phyloP scores from a whole-genome alignment of 1,284 basidiomycete genomes.

The Papiliotrema terrestris region DNA sequence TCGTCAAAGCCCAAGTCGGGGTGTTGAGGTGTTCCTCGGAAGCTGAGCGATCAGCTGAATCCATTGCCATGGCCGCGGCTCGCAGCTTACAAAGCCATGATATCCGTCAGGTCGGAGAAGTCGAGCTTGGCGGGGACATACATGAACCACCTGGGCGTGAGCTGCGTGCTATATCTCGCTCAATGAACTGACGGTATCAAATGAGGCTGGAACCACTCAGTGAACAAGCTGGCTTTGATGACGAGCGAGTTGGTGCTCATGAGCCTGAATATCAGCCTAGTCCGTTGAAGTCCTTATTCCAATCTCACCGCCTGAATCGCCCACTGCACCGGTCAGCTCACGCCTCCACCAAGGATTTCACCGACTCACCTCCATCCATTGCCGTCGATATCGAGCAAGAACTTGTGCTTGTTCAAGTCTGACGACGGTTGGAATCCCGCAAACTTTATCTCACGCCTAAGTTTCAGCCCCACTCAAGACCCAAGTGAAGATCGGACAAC shows the following conservation, averaged over 20 bases:
- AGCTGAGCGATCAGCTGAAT: constrained; percentile 20
- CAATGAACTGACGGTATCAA: constrained; percentile 40
- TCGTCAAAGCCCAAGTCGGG: constrained; percentile 46
- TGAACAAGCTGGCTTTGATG: constrained; percentile 51
- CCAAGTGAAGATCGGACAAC: constrained; percentile 4
- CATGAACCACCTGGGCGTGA: constrained; percentile 41
- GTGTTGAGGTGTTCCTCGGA: constrained; percentile 40
- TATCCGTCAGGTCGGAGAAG: constrained; percentile 45
- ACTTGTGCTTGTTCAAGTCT: constrained; percentile 47
- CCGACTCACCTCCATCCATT: constrained; percentile 49
- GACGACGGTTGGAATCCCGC: constrained; percentile 29
- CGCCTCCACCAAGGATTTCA: not conserved
- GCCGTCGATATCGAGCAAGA: constrained; percentile 52
- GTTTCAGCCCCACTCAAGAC: not conserved
- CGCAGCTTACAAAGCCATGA: constrained; percentile 44
- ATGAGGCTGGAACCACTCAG: constrained; percentile 47
- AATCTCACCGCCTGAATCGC: constrained; percentile 27
- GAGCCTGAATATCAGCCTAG: constrained; percentile 26
- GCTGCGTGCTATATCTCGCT: not conserved
- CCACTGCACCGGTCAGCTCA: constrained; percentile 17
- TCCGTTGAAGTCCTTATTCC: not conserved
- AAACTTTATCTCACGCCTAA: constrained; percentile 37
- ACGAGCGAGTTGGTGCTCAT: constrained; percentile 51
- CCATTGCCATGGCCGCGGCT: not conserved
- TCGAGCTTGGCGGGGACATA: constrained; percentile 47